phyloP scores from a whole-genome alignment of 352 stramenopile species.

The Phytophthora pluvialis region DNA sequence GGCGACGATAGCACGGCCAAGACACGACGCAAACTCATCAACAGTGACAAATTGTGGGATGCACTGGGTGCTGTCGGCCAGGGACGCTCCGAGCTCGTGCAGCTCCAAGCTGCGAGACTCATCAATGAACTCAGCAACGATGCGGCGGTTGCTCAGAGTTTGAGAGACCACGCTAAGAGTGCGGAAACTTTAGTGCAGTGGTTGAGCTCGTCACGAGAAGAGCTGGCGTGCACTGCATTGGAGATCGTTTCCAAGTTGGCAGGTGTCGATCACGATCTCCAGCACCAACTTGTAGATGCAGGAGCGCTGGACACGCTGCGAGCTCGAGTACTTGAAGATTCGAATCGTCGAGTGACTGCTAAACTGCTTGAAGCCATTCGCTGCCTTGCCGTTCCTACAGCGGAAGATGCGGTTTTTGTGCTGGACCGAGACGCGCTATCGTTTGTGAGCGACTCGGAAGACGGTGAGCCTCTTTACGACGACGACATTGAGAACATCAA shows the following conservation, averaged over 20 bases:
- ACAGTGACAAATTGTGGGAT: constrained; percentile 59
- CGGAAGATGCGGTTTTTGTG: constrained; percentile 25
- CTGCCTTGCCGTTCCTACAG: constrained; percentile 40
- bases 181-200: constrained; percentile 50
- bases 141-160: constrained; percentile 5
- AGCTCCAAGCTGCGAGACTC: constrained; percentile 55
- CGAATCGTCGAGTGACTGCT: constrained; percentile 51
- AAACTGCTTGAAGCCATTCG: constrained; percentile 63
- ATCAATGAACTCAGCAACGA: constrained; percentile 55
- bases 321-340: constrained; percentile 43
- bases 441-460: constrained; percentile 58
- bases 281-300: constrained; percentile 41
- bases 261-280: constrained; percentile 34
- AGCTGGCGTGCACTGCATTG: constrained; percentile 44
- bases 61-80: constrained; percentile 36
- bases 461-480: constrained; percentile 61
- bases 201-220: constrained; percentile 42
- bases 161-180: constrained; percentile 35
- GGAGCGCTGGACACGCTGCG: constrained; percentile 55
- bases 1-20: constrained; percentile 61
- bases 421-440: constrained; percentile 68
- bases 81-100: constrained; percentile 38
- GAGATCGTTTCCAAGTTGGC: constrained; percentile 57
- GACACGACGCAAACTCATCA: constrained; percentile 59
- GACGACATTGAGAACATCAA: constrained; percentile 64